Base-by-base conservation (phyloP, 2,329 filamentous ascomycete genomes). In the Clarireedia sp. region DNA sequence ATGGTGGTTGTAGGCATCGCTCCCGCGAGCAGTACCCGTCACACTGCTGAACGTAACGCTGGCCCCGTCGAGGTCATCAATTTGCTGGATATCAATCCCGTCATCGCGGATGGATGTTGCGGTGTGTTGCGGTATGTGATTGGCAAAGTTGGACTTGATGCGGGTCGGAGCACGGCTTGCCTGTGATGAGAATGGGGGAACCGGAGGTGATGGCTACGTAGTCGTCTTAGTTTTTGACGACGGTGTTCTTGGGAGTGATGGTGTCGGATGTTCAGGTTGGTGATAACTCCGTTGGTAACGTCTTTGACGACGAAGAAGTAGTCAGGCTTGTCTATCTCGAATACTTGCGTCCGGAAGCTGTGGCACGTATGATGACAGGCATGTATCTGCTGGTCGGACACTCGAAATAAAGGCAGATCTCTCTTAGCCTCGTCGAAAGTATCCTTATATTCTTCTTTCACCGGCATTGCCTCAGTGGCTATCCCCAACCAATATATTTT, bases 161-260 rank as follows among this genome's bases (percentile, higher is more conserved):
- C 69, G 69, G 33, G 5, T 64, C 64, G 5, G 56, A 60, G 53
- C 67, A 68, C 17, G 56, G 58, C 48, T 64, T 62, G 6, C 60
- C 61, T 1, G 60, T 66, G 55, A 68, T 64, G 10, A 57, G 59
- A 36, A 68, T 67, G 23, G 41, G 49, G 14, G 71, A 74, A 52
- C 79, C 79, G 2, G 76, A 80, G 70, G 81, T 82, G 60, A 82
- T 69, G 29, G 79, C 80, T 9, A 82, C 68, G 61, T 79, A 83
- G 63, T 82, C 80, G 58, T 83, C 79, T 68, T 82, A 79, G 70
- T 82, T 82, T 64, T 76, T 73, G 38, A 82, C 71, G 52, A 70
- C 73, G 21, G 76, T 76, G 43, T 74, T 73, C 49, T 70, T 70
- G 64, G 82, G 80, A 48, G 70, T 74, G 38, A 82, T 69, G 29